Conservation (phyloP, 2,329 filamentous ascomycete genomes). For the Cadophora sp. region DNA sequence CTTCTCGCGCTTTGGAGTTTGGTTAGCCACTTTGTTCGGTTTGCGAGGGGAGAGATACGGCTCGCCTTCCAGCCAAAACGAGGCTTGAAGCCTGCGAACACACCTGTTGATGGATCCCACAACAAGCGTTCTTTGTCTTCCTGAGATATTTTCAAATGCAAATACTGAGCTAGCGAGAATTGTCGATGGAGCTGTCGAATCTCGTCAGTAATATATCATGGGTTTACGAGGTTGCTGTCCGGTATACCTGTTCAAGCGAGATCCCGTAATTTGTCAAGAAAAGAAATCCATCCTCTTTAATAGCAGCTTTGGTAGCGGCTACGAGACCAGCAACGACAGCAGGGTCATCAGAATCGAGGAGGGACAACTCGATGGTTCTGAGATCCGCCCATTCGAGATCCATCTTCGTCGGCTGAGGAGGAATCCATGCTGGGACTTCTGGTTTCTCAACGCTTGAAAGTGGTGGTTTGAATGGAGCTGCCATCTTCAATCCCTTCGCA, state of each 20-base stretch:
- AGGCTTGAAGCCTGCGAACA: constrained; percentile 58
- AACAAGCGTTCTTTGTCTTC: constrained; percentile 57
- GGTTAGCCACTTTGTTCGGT: not conserved
- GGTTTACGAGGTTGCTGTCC: not conserved
- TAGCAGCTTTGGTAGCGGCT: constrained; percentile 51
- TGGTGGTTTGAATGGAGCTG: constrained; percentile 50
- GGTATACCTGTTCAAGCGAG: constrained; percentile 51
- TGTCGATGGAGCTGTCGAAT: constrained; percentile 50
- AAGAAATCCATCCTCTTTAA: constrained; percentile 53
- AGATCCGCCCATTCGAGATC: constrained; percentile 53
- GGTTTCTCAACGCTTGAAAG: constrained; percentile 51
- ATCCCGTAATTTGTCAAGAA: constrained; percentile 61
- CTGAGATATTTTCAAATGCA: constrained; percentile 57
- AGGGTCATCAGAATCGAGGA: constrained; percentile 52
- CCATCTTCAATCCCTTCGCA: constrained; percentile 20
- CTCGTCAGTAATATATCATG: not conserved
- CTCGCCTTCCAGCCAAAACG: constrained; percentile 46
- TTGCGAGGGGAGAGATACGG: not conserved
- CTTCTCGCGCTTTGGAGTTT: constrained; percentile 48
- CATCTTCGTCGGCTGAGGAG: constrained; percentile 54
- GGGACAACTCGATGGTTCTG: constrained; percentile 52
- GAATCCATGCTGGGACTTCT: constrained; percentile 51
- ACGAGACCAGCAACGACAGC: constrained; percentile 53
- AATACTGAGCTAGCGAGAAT: constrained; percentile 57
- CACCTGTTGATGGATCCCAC: constrained; percentile 55